Evolutionary conservation across 2,329 filamentous ascomycete species (phyloP), one percentile per base, ranked within the genome.

Genomic region (Alternaria sp.): DNA sequence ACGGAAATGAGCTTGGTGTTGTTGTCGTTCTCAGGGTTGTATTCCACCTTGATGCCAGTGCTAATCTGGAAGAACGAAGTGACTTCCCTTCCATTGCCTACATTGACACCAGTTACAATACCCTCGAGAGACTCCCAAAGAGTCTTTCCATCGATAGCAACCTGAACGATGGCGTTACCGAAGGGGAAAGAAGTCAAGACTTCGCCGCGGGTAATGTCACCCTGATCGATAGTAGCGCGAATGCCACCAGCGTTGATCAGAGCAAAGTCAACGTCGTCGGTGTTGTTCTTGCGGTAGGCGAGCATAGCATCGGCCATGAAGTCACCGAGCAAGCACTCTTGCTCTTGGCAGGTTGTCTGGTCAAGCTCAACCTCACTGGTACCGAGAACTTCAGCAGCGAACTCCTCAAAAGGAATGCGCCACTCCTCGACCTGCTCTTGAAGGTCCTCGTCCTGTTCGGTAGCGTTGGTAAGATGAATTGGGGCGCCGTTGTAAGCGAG

Each of bases 141-240:
- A 44, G 85, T 81, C 9, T 83, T 78, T 18, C 88, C 88, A 0
- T 79, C 79, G 63, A 86, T 81, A 0, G 72, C 78, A 16, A 90
- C 75, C 68, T 90, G 86, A 9, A 89, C 87, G 20, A 90, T 81
- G 45, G 87, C 81, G 75, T 90, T 90, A 56, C 86, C 85, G 64
- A 90, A 90, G 40, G 88, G 88, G 76, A 90, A 90, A 0, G 86
- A 83, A 0, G 86, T 89, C 3, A 90, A 79, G 5, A 90, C 85
- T 62, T 89, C 84, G 54, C 88, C 88, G 36, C 87, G 85, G 4
- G 87, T 90, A 70, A 90, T 85, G 54, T 85, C 76, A 10, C 88
- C 89, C 18, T 78, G 73, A 43, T 88, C 86, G 53, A 90, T 90
- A 36, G 85, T 86, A 3, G 88, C 86, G 20, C 88, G 87, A 54